A percentile compares a stretch with the other conserved stretches of the same genome.
Evolutionary conservation across 1,284 basidiomycete species (phyloP).

Genomic region (Moniliophthora roreri): DNA sequence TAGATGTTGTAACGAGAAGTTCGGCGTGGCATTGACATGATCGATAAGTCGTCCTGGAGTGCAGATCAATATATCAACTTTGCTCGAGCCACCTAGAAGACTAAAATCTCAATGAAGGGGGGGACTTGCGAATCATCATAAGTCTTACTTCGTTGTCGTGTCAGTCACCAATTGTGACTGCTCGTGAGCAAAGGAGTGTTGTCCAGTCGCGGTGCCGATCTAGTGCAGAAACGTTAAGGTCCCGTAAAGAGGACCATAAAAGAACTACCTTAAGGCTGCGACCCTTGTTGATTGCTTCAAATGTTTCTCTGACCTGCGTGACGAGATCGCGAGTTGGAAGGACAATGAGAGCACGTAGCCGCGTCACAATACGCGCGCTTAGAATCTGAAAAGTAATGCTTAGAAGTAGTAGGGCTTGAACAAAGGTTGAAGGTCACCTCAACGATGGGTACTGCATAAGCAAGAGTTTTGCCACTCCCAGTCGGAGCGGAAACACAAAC

Average conservation of each 20-base stretch:
- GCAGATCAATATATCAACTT: slow-evolving; percentile 92
- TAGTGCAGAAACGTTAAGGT: slow-evolving; percentile 27
- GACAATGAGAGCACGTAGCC: slow-evolving; percentile 89
- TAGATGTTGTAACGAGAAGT: slow-evolving; percentile 92
- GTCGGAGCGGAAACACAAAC: slow-evolving; percentile 98
- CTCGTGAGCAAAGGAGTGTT: slow-evolving; percentile 83
- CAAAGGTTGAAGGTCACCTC: slow-evolving; percentile 53
- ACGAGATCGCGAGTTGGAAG: slow-evolving; percentile 97
- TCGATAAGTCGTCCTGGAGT: slow-evolving; percentile 96
- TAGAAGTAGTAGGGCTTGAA: slow-evolving; percentile 3
- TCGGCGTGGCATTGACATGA: slow-evolving; percentile 84
- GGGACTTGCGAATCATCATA: slow-evolving; percentile 2
- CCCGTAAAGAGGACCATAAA: neutral
- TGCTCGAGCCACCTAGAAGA: slow-evolving; percentile 76
- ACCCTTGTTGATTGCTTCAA: slow-evolving; percentile 84
- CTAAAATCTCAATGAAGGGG: slow-evolving; percentile 31
- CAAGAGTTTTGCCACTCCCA: slow-evolving; percentile 95
- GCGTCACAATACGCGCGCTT: slow-evolving; percentile 71
- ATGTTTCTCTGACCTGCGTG: slow-evolving; percentile 87
- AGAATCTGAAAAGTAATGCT: slow-evolving; percentile 51
- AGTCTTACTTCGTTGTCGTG: slow-evolving; percentile 41
- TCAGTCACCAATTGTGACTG: slow-evolving; percentile 71
- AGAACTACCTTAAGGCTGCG: slow-evolving; percentile 78
- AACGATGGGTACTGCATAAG: slow-evolving; percentile 91
- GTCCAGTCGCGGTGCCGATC: slow-evolving; percentile 81